Percentiles rank a stretch among this genome's conserved stretches.
Evolutionary conservation across 495 filamentous ascomycete genomes (phyloP).

Genomic region (Talaromyces thailandensis): DNA sequence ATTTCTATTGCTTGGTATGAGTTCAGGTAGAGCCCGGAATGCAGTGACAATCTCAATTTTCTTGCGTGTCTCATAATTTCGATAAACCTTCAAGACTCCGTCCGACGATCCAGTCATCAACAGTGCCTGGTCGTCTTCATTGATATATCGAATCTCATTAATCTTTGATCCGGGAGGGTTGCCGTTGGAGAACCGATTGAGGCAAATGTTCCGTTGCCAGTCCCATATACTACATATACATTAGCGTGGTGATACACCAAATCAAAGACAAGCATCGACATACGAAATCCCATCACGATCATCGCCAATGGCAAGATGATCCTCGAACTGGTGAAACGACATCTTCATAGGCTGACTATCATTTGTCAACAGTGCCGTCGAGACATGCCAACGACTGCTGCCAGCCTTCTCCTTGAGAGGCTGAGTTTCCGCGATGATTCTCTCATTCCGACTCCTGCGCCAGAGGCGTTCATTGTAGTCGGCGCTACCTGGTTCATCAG

Average conservation of each 20-base stretch:
- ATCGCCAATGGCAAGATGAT: conserved; percentile 89
- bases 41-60: conserved; percentile 79
- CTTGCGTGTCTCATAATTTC: conserved; percentile 65
- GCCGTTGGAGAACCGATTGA: conserved; percentile 85
- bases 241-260: conserved; percentile 15
- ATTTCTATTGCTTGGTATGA: conserved; percentile 84
- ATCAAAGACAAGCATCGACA: conserved; percentile 11
- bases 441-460: conserved; percentile 87
- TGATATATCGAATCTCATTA: conserved; percentile 91
- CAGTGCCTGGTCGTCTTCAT: conserved; percentile 93
- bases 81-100: conserved; percentile 87
- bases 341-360: conserved; percentile 80
- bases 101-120: conserved; percentile 93
- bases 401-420: conserved; percentile 82
- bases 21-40: conserved; percentile 86
- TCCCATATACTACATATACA: conserved; percentile 67
- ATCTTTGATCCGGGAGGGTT: conserved; percentile 88
- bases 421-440: conserved; percentile 82
- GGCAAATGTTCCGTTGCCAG: conserved; percentile 62
- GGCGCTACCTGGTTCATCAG: conserved; percentile 92
- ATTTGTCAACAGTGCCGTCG: conserved; percentile 72
- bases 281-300: conserved; percentile 76
- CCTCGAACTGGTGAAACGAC: conserved; percentile 96
- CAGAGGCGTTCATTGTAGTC: conserved; percentile 95
- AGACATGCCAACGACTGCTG: conserved; percentile 73